A percentile compares a stretch with the other conserved stretches of the same genome.
Evolutionary conservation across 257 asterid genomes (phyloP).

Genomic region (Penstemon newberryi): DNA sequence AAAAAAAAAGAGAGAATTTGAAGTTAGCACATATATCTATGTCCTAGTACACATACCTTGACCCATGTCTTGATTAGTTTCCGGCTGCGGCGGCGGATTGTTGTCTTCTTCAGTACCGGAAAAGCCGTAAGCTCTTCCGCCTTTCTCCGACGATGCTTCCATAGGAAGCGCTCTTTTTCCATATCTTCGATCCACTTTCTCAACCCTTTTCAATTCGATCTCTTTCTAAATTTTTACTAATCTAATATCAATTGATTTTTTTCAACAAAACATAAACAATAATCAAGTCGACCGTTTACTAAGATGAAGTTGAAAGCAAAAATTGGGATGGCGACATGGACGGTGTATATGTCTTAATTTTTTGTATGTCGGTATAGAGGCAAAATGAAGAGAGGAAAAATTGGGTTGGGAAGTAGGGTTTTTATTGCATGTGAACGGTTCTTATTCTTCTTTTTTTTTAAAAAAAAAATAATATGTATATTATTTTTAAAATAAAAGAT

Average conservation of each 20-base stretch:
- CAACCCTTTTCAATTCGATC: neutral
- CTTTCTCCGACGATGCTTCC: constrained; percentile 48
- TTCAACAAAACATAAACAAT: neutral
- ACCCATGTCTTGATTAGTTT: too few species aligned
- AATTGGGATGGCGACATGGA: constrained; percentile 29
- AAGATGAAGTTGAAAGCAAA: constrained; percentile 8
- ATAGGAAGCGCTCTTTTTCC: constrained; percentile 49
- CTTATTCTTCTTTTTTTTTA: neutral
- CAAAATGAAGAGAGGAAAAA: constrained; percentile 25
- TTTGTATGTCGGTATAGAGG: neutral
- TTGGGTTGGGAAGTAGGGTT: constrained; percentile 37
- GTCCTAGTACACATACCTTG: too few species aligned
- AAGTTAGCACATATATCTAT: too few species aligned
- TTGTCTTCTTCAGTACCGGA: constrained; percentile 14
- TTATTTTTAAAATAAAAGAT: neutral
- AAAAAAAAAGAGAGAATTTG: too few species aligned
- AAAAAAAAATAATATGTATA: neutral
- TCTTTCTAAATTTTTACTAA: neutral
- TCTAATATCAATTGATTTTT: neutral
- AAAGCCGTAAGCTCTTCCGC: constrained; percentile 25
- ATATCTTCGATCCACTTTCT: constrained; percentile 59
- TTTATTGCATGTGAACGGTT: constrained; percentile 31
- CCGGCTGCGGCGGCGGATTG: neutral
- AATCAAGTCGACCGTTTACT: constrained; percentile 1
- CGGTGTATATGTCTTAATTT: constrained; percentile 16